These are phyloP conservation scores for Magnolia changhungtana DNA, from an alignment of 164 flowering plant species.

Conservation along the genomic window DNA sequence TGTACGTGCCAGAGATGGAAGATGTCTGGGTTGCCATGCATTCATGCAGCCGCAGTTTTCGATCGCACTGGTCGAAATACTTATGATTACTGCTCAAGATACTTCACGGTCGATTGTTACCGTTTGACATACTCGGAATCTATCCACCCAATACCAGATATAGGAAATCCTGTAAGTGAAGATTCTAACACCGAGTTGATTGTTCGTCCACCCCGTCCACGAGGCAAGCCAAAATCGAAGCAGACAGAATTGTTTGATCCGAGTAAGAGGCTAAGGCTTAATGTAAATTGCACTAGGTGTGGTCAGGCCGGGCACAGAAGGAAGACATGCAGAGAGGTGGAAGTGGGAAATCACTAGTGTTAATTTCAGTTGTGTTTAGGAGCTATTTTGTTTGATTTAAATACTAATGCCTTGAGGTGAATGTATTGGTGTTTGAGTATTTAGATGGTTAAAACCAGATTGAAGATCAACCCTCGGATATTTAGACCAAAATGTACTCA, in stretches of 20 bases:
- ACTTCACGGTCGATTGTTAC: slow-evolving; percentile 39
- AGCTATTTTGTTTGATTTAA: too few species aligned
- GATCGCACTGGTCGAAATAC: slow-evolving; percentile 27
- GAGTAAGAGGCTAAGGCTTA: slow-evolving; percentile 22
- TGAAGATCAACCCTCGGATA: too few species aligned
- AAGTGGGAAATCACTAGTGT: background rate
- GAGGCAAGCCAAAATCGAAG: slow-evolving; percentile 26
- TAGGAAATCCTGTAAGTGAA: slow-evolving; percentile 13
- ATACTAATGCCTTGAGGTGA: too few species aligned
- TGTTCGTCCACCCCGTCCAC: slow-evolving; percentile 35
- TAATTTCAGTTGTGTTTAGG: background rate
- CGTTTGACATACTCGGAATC: slow-evolving; percentile 40
- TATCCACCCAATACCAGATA: slow-evolving; percentile 37
- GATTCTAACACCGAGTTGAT: slow-evolving; percentile 25
- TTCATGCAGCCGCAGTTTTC: slow-evolving; percentile 66
- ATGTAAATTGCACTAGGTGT: slow-evolving; percentile 50
- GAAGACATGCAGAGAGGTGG: slow-evolving; percentile 44
- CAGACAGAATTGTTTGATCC: slow-evolving; percentile 10
- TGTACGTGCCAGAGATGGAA: slow-evolving; percentile 62
- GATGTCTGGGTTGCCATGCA: slow-evolving; percentile 52
- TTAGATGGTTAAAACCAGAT: too few species aligned
- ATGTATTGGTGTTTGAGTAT: too few species aligned
- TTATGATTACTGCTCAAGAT: slow-evolving; percentile 50
- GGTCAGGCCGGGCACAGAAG: slow-evolving; percentile 55
- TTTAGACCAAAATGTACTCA: too few species aligned